Conservation (phyloP, 2,329 filamentous ascomycete species). For the Talaromyces sp. region DNA sequence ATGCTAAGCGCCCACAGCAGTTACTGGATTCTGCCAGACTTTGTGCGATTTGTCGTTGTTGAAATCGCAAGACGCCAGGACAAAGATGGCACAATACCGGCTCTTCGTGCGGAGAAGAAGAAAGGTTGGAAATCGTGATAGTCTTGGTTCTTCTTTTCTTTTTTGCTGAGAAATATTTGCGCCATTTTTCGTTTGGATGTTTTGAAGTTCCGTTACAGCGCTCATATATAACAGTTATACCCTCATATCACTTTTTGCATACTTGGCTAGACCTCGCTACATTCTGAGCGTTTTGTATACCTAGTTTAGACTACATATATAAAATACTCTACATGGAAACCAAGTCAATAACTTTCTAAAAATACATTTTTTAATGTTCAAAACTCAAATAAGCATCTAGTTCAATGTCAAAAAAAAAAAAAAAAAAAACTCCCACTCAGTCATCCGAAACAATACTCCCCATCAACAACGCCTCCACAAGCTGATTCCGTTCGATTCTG, state of each 20-base stretch:
- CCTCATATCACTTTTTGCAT: neutral
- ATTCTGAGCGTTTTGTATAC: neutral
- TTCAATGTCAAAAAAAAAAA: too few relatives aligned
- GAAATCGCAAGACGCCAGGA: slow-evolving; percentile 77
- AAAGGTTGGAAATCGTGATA: slow-evolving; percentile 42
- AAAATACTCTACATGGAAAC: neutral
- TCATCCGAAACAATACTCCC: slow-evolving; percentile 40
- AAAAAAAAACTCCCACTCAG: neutral
- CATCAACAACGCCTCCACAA: slow-evolving; percentile 77
- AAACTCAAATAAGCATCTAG: neutral
- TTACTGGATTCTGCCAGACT: slow-evolving; percentile 85
- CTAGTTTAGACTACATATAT: neutral
- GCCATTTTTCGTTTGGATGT: neutral
- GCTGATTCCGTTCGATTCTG: slow-evolving; percentile 62
- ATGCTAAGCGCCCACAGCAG: slow-evolving; percentile 95
- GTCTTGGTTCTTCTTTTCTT: neutral
- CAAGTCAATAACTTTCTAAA: neutral
- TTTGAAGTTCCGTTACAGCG: neutral
- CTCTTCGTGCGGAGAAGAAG: slow-evolving; percentile 52
- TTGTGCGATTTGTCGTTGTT: slow-evolving; percentile 83
- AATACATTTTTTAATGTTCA: too few relatives aligned
- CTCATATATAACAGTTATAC: neutral
- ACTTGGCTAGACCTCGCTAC: neutral
- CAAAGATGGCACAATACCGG: slow-evolving; percentile 51
- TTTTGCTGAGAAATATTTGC: neutral